Evolutionary conservation across 305 asterid genomes (phyloP).

Genomic region (Ruellia speciosa): DNA sequence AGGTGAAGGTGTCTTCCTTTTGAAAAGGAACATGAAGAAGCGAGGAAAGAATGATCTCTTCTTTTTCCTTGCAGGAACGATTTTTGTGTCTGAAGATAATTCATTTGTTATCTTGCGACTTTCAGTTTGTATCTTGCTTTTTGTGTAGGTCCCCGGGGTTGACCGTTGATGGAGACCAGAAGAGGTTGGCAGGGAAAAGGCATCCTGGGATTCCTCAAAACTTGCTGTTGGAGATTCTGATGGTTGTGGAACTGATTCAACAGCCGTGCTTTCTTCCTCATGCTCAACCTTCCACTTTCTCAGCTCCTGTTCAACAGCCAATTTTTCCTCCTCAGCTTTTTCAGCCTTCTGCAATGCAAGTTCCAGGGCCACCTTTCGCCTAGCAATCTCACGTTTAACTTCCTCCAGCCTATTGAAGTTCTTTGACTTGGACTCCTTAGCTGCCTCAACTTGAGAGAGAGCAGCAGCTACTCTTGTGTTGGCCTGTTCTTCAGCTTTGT

Average conservation of each 20-base stretch:
- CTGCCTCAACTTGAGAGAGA: constrained; percentile 52
- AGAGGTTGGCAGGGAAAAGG: constrained; percentile 4
- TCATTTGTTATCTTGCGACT: constrained; percentile 21
- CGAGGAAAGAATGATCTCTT: background rate
- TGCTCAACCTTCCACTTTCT: constrained; percentile 73
- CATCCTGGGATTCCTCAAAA: constrained; percentile 28
- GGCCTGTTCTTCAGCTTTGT: constrained; percentile 83
- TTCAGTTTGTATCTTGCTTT: constrained; percentile 34
- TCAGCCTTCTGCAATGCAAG: constrained; percentile 56
- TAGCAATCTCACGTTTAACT: constrained; percentile 36
- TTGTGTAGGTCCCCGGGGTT: constrained; percentile 30
- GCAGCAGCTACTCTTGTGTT: constrained; percentile 55
- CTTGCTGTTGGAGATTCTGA: constrained; percentile 28
- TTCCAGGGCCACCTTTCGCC: constrained; percentile 45
- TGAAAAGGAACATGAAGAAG: background rate
- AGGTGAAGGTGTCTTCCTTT: background rate
- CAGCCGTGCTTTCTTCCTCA: constrained; percentile 51
- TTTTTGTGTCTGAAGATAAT: constrained; percentile 56
- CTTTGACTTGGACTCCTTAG: constrained; percentile 57
- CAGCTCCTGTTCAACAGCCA: constrained; percentile 66
- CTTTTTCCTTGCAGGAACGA: constrained; percentile 45
- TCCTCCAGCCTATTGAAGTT: constrained; percentile 63
- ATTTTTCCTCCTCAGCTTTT: constrained; percentile 60
- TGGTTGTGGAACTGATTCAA: constrained; percentile 24
- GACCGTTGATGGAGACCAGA: constrained; percentile 25